Evolutionary conservation across 2,329 filamentous ascomycete species (phyloP).

Genomic region (Pseudogymnoascus sp.): DNA sequence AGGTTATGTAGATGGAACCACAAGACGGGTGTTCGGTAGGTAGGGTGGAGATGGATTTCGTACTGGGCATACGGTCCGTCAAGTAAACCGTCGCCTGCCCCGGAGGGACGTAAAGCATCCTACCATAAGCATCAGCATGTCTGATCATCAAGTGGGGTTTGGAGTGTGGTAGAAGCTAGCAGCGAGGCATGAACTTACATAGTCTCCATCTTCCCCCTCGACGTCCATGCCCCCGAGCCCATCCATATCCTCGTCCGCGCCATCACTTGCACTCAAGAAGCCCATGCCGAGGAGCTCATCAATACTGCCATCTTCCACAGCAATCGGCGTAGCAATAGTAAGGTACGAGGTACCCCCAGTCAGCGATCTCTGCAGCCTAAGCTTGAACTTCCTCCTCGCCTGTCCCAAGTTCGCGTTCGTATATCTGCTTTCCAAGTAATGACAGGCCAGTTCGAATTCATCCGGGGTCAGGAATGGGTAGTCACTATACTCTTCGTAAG

Average conservation of each 20-base stretch:
- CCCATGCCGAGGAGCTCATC: constrained; percentile 21
- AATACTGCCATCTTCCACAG: constrained; percentile 21
- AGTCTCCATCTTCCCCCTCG: constrained; percentile 22
- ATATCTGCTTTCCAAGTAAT: constrained; percentile 52
- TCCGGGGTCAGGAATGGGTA: constrained; percentile 55
- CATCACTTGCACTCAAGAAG: constrained; percentile 16
- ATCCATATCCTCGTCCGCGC: constrained; percentile 15
- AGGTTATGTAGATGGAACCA: constrained; percentile 63
- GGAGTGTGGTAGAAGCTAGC: constrained; percentile 1
- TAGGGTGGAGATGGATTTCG: constrained; percentile 67
- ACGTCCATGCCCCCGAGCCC: constrained; percentile 15
- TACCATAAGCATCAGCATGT: neutral
- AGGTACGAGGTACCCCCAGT: constrained; percentile 24
- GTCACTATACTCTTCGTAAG: constrained; percentile 26
- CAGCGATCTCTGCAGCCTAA: constrained; percentile 36
- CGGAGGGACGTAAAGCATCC: neutral
- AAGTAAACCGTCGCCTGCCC: neutral
- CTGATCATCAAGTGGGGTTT: constrained; percentile 20
- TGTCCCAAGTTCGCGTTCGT: constrained; percentile 49
- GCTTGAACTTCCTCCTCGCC: constrained; percentile 45
- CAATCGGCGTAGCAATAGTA: constrained; percentile 24
- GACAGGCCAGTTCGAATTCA: constrained; percentile 59
- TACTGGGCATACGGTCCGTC: constrained; percentile 41
- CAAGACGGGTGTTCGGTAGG: constrained; percentile 66
- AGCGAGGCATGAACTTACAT: constrained; percentile 16